Base-by-base conservation (phyloP, 441 rosid species). In the Bocquillonia castaneifolia region DNA sequence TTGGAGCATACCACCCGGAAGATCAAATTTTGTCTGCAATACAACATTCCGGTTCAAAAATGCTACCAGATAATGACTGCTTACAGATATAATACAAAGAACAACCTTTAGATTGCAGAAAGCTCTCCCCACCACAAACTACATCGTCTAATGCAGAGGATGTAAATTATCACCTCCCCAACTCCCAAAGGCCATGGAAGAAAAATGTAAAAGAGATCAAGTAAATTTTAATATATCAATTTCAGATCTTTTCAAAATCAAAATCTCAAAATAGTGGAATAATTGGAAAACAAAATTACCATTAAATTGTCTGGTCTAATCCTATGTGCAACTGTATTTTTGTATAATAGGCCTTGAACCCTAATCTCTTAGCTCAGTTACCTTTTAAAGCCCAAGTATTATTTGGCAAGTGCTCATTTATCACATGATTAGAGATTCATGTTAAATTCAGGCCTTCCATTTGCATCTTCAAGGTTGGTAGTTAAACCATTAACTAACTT, bases 1-100 rank as follows among this genome's bases (percentile, higher is more conserved):
- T 91, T 89, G 0, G 97, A 91, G 83, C 96, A 89, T 45, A 85
- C 72, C 72, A 89, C 96, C 57, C 92, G 85, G 76, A 94, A 87
- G 61, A 91, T 82, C 78, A 90, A 80, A 80, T 91, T 87, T 80
- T 94, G 97, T 73, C 99, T 93, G 91, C 83, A 82, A 73, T 32
- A 53, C 25, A 59, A 50, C 23, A 53, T 31, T 70, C 75, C 69
- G 13, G 60, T 54, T 36, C 57, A 25, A 52, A 48, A 22, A 20
- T 18, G 47, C 59, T 37, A 18, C 70, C n/a, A 28, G 51, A 37
- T 10, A 26, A 17, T 37, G 52, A 50, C 22, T 26, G 8, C 18
- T 42, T 31, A 25, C 68, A 20, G 3, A 18, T 29, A 25, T 29
- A 59, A 54, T 22, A 40, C 53, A 52, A 36, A 58, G 36, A 17